phyloP scores from a whole-genome alignment of 306 rosid species.

The Lathyrus sativus region DNA sequence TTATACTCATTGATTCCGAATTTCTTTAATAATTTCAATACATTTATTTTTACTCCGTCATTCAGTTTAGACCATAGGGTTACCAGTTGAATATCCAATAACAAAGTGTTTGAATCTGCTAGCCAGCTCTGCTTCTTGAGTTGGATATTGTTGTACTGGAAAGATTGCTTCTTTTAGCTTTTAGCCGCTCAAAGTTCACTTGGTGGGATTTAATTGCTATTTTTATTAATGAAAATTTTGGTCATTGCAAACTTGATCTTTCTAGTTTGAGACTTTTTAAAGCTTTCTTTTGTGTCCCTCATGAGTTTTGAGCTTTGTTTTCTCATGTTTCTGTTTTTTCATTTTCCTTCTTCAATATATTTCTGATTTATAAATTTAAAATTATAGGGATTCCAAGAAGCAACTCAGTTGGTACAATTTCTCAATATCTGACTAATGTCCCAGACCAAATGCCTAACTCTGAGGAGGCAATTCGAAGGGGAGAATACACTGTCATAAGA shows the following conservation, averaged over 20 bases:
- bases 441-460: slow-evolving; percentile 68
- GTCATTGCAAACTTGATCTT: background rate
- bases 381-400: slow-evolving; percentile 73
- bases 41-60: slow-evolving; percentile 5
- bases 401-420: slow-evolving; percentile 75
- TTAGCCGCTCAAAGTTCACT: background rate
- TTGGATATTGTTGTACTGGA: background rate
- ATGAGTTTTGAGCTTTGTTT: background rate
- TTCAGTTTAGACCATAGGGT: slow-evolving; percentile 23
- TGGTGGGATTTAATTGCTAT: background rate
- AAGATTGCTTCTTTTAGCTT: background rate
- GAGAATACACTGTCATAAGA: slow-evolving; percentile 88
- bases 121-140: background rate
- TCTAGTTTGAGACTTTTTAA: slow-evolving; percentile 1
- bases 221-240: background rate
- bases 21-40: background rate
- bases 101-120: slow-evolving; percentile 13
- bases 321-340: slow-evolving; percentile 34
- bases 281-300: background rate
- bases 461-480: slow-evolving; percentile 88
- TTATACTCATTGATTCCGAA: background rate
- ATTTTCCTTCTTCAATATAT: background rate
- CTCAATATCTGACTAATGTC: slow-evolving; percentile 53
- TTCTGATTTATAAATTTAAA: background rate
- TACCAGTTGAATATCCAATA: slow-evolving; percentile 20